Base-by-base conservation (phyloP, 129 eudicot genomes). In the Centrapalus pauciflorus region DNA sequence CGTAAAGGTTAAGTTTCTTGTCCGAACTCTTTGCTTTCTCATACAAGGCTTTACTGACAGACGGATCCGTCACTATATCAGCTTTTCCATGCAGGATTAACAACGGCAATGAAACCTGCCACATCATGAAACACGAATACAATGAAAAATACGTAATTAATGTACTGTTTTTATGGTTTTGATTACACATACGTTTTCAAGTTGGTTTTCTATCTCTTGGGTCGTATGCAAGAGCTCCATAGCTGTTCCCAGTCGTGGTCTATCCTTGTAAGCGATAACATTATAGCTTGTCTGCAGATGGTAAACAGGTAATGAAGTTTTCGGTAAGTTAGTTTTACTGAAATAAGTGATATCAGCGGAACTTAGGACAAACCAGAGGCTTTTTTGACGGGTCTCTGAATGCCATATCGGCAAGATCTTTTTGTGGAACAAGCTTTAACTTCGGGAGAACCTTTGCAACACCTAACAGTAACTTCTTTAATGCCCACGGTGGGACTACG, bases 71-170 rank as follows among this genome's bases (percentile, higher is more conserved):
- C 54, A 94, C 89, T 24, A 54, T 66, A 80, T 94, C 99, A 25
- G 89, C 90, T 63, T 89, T 85, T 33, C 99, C 99, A 45, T 94
- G 99, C 75, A 94, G 64, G 46, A 89, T 89, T 84, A 94, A 61
- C 67, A 94, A 69, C 34, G 99, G 99, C 82, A 89, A 77, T 2
- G 90, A 86, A 9, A 94, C 86, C 97, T 93, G 70, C 30, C 67
- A 65, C 34, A 66, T 43, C 8, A 24, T 13, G 55, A 5, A 41
- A 54, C 41, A 28, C 24, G 8, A 30, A 49, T 33, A 60, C 51
- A 71, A n/a, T 51, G 13, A 61, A 1, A 46, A 4, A 38, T 45
- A 41, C 26, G 24, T 24, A 37, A 13, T 24, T 54, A 37, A 55
- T 8, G 25, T 17, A 69, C 13, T 38, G 21, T 3, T 62, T 17